Percentiles rank a stretch among this genome's conserved stretches.
phyloP scores from a whole-genome alignment of 192 early-diverging fungal species.

The Backusella luteola region DNA sequence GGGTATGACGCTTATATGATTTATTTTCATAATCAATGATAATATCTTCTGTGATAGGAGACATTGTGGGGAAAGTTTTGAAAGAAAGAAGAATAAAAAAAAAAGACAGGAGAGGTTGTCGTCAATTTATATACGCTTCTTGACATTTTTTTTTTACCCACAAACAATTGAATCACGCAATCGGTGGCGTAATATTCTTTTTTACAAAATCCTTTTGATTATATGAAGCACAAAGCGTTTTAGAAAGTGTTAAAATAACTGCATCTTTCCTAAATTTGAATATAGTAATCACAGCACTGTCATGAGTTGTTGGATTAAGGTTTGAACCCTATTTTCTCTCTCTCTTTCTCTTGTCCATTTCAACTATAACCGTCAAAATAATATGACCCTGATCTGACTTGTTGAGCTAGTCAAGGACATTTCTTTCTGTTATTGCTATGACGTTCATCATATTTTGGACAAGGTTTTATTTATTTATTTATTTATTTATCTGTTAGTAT shows the following conservation, averaged over 20 bases:
- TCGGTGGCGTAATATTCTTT: background rate
- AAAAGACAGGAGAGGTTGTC: background rate
- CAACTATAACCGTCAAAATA: background rate
- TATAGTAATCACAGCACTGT: background rate
- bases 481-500: background rate
- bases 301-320: background rate
- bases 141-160: background rate
- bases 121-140: background rate
- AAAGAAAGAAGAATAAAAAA: background rate
- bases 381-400: background rate
- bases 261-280: background rate
- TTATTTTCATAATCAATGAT: constrained; percentile 25
- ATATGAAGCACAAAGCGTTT: background rate
- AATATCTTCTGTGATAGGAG: background rate
- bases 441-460: background rate
- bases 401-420: background rate
- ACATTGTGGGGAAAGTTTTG: background rate
- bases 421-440: background rate
- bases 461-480: background rate
- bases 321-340: background rate
- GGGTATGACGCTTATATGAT: constrained; percentile 11
- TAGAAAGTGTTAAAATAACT: background rate
- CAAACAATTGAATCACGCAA: background rate
- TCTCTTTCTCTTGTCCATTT: background rate
- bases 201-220: background rate